Base-by-base conservation (phyloP, 2,329 filamentous ascomycete genomes). In the Exophiala dermatitidis region DNA sequence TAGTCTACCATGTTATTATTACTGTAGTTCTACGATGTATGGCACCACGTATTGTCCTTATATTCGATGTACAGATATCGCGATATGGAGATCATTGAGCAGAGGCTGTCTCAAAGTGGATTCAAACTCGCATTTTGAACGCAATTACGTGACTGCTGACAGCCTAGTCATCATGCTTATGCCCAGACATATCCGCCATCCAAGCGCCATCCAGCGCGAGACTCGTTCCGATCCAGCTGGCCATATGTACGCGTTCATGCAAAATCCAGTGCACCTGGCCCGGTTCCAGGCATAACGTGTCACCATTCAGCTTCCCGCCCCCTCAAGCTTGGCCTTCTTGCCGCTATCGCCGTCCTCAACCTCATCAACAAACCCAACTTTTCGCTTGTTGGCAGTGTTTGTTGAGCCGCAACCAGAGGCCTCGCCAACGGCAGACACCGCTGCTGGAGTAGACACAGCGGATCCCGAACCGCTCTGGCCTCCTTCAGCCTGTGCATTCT, bases 371-470 rank as follows among this genome's bases (percentile, higher is more conserved):
- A 56, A 59, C 36, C 47, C 59, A 10, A 60, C 56, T 44, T 63
- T 63, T 19, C 62, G 59, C 52, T 63, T 64, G 36, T 57, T 58
- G 31, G 56, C 50, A 43, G 49, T 60, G 28, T 46, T 41, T 6
- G 43, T 48, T 29, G 33, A 3, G 6, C 42, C 42, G 12, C 44
- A 48, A 26, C 45, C 43, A 4, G 51, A 52, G 33, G 37, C 51
- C 30, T 52, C 48, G 3, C 45, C 45, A 33, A 26, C n/a, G 2
- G 33, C 46, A 30, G 48, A 26, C 41, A 49, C 44, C 12, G 56
- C 37, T 19, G 50, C 52, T 29, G 54, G 53, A n/a, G 52, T 60
- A 31, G 56, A 57, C 3, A 56, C 58, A 37, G 60, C 40, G 37
- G 58, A 60, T 28, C 53, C 55, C 8, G 46, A 28, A 6, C 52